phyloP scores from a whole-genome alignment of 2,329 filamentous ascomycete genomes.

The Sporothrix pseudoabietina region DNA sequence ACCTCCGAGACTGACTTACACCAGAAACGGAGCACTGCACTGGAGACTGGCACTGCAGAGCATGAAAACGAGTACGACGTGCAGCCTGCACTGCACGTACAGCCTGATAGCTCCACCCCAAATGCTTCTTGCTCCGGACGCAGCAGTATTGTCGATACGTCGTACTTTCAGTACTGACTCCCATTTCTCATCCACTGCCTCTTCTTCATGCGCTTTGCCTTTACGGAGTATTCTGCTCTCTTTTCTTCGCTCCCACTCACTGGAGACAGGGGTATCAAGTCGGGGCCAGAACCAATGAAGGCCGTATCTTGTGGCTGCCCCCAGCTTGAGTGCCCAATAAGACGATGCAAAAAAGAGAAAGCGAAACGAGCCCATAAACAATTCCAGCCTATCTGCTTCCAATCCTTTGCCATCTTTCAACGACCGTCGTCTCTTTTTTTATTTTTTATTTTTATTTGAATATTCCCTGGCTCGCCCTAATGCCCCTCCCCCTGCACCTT shows the following conservation, averaged over 20 bases:
- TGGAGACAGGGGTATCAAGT: background rate
- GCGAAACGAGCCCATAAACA: conserved; percentile 3
- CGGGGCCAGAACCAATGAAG: conserved; percentile 16
- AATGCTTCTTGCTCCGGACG: conserved; percentile 5
- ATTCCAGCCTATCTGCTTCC: conserved; percentile 20
- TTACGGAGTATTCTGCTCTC: background rate
- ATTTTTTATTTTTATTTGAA: background rate
- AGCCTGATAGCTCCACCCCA: conserved; percentile 33
- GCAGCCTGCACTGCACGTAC: background rate
- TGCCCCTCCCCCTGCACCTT: conserved; percentile 30
- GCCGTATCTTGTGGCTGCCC: background rate
- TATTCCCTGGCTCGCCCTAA: conserved; percentile 4
- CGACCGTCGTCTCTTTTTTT: background rate
- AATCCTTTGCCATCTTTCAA: conserved; percentile 17
- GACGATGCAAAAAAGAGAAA: background rate
- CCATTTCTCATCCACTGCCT: background rate
- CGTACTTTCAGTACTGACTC: conserved; percentile 9
- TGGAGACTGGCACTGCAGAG: background rate
- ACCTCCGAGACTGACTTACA: conserved; percentile 1
- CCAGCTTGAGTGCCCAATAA: background rate
- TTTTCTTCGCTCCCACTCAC: background rate
- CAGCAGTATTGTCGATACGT: background rate
- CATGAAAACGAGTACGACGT: background rate
- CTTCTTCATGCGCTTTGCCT: background rate
- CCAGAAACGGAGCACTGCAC: background rate